Evolutionary conservation across 345 rosid species (phyloP), one percentile per base, ranked within the genome.

Genomic region (Garcia nutans): DNA sequence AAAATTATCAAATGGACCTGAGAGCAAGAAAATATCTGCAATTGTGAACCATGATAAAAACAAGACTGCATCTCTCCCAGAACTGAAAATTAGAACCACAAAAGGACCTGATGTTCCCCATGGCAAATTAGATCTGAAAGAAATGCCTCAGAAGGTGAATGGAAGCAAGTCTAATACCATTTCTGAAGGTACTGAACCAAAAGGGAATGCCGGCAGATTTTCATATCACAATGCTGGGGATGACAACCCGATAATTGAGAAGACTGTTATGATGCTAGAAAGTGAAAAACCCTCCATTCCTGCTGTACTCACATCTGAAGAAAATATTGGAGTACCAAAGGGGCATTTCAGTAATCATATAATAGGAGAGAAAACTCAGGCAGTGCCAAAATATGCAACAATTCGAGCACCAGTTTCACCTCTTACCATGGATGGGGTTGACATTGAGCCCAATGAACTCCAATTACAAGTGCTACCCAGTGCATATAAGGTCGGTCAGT

Each of bases 31-130:
- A 78, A 61, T 94, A 84, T 89, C 97, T 60, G 98, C 93, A 70
- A 89, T 94, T 49, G 69, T 92, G 82, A 90, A 90, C 87, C 81
- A 89, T 73, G 98, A 94, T 77, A 91, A 85, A 83, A 84, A 84
- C 69, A 94, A 84, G 86, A 89, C 85, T 10, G 92, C 97, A 31
- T 90, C 93, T 70, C 93, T 93, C 75, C 93, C 95, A 0, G 96
- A 88, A 77, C 88, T 93, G 74, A 96, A 88, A 82, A 84, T 88
- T 61, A 88, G 79, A 85, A 78, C 85, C 70, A 6, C 80, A 22
- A 88, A 87, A 82, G 79, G 79, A 67, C 72, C 85, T 74, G 79
- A 77, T 65, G 82, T 72, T 80, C 75, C 63, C 65, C 67, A 24
- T 37, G 82, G 78, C 52, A 86, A 86, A 71, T 77, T 83, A 19